These are phyloP conservation scores for Vitis amurensis DNA, from an alignment of 164 flowering plant species.

Conservation along the genomic window DNA sequence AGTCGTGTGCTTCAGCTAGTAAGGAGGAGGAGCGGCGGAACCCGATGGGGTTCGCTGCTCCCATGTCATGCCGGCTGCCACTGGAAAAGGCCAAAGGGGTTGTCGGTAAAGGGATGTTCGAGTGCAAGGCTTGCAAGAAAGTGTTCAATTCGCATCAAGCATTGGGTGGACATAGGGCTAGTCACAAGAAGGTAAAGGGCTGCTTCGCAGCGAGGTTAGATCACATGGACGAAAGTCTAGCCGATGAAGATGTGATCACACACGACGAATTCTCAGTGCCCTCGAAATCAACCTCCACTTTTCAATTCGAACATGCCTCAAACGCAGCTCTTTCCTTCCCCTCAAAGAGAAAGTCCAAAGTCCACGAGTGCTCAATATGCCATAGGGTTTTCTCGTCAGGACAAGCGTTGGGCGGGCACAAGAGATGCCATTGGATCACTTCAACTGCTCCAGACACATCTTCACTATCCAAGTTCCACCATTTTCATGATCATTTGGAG, in stretches of 20 bases:
- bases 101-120: slow-evolving; percentile 60
- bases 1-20: slow-evolving; percentile 79
- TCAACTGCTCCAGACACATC: slow-evolving; percentile 51
- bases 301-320: slow-evolving; percentile 25
- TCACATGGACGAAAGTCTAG: slow-evolving; percentile 34
- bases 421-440: slow-evolving; percentile 96
- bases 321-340: slow-evolving; percentile 7
- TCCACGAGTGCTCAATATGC: slow-evolving; percentile 87
- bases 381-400: slow-evolving; percentile 81
- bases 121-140: slow-evolving; percentile 89
- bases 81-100: slow-evolving; percentile 44
- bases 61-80: slow-evolving; percentile 8
- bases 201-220: slow-evolving; percentile 80
- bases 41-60: slow-evolving; percentile 11
- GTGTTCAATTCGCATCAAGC: slow-evolving; percentile 95
- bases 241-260: slow-evolving; percentile 55
- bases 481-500: slow-evolving; percentile 21
- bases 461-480: slow-evolving; percentile 36
- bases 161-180: slow-evolving; percentile 91
- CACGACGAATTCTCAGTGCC: slow-evolving; percentile 41
- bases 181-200: slow-evolving; percentile 96
- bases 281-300: slow-evolving; percentile 25
- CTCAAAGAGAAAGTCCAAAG: slow-evolving; percentile 63
- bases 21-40: slow-evolving; percentile 64
- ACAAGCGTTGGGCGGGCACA: slow-evolving; percentile 94